Percentiles rank a stretch among this genome's conserved stretches.
phyloP scores from a whole-genome alignment of 257 asterid genomes.

The Cynanchum wilfordii region DNA sequence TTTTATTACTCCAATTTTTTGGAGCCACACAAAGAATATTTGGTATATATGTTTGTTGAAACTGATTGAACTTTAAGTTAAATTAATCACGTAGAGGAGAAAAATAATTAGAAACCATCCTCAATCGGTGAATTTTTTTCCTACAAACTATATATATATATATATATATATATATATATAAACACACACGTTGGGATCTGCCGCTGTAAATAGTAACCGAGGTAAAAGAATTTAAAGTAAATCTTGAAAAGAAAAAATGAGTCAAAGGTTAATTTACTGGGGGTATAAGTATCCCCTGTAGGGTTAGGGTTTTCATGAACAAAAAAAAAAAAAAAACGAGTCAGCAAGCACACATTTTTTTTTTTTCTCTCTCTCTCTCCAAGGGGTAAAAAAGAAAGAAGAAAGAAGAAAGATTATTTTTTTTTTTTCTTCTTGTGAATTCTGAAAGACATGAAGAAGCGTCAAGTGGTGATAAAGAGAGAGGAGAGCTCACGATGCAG shows the following conservation, averaged over 20 bases:
- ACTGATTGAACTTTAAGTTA: background rate
- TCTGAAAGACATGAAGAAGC: conserved; percentile 19
- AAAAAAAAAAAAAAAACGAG: background rate
- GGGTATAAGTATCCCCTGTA: conserved; percentile 33
- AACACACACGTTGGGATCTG: background rate
- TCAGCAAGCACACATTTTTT: background rate
- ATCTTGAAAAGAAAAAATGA: background rate
- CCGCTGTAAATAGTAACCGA: background rate
- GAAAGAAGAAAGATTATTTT: background rate
- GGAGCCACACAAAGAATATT: conserved; percentile 9
- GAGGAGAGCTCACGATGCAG: background rate
- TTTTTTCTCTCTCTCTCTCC: background rate
- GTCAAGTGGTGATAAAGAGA: conserved; percentile 12
- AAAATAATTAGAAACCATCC: background rate
- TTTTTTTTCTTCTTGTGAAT: background rate
- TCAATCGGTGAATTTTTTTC: background rate
- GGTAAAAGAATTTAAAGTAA: background rate
- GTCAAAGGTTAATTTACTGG: background rate
- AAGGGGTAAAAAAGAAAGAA: background rate
- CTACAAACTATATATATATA: background rate
- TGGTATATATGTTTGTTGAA: conserved; percentile 9
- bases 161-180: too few species aligned
- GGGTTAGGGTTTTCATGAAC: conserved; percentile 23
- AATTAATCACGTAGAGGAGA: background rate
- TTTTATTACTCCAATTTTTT: too few species aligned